Base-by-base conservation (phyloP, 1,284 basidiomycete species). In the Schizophyllum commune region DNA sequence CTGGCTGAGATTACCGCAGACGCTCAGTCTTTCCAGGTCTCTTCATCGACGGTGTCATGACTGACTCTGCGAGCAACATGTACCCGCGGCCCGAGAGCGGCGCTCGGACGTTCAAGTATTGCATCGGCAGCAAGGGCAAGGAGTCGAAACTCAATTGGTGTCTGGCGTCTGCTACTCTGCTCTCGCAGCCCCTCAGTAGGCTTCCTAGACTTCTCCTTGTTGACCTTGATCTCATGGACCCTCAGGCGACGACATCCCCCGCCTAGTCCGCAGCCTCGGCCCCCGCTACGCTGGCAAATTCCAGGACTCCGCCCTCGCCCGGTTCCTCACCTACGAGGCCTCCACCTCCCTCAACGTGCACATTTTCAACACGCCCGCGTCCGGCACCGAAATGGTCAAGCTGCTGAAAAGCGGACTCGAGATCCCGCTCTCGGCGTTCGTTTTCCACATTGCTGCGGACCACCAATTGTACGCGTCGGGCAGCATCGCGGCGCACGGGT, bases 321-420 rank as follows among this genome's bases (percentile, higher is more conserved):
- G 82, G 53, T 91, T 91, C 69, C 75, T 92, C 57, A 92, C 89
- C 0, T 92, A 91, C 69, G 86, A 90, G 64, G 86, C 86, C 0
- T 83, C 86, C 3, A 90, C 89, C 0, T 89, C 89, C 0, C 76
- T 91, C 52, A 89, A 87, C 67, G 87, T 91, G 75, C 83, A 84
- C 63, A 72, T 92, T 2, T 72, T 75, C 15, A 73, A 71, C 53
- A 20, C 53, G 53, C 27, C 53, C 55, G 52, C 32, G 70, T 71
- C 17, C 67, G 70, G 5, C 64, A 72, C 76, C 2, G 71, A 74
- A 4, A 68, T 86, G 52, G 77, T 81, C 63, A 81, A 80, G 61
- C 79, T 79, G 6, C 75, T 89, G 54, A 81, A 77, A 62, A 77
- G 83, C 52, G 87, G 87, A 0, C 60, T 79, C 2, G 72, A 76